Evolutionary conservation across 352 stramenopile species (phyloP).

Genomic region (Phytophthora sansomeana): DNA sequence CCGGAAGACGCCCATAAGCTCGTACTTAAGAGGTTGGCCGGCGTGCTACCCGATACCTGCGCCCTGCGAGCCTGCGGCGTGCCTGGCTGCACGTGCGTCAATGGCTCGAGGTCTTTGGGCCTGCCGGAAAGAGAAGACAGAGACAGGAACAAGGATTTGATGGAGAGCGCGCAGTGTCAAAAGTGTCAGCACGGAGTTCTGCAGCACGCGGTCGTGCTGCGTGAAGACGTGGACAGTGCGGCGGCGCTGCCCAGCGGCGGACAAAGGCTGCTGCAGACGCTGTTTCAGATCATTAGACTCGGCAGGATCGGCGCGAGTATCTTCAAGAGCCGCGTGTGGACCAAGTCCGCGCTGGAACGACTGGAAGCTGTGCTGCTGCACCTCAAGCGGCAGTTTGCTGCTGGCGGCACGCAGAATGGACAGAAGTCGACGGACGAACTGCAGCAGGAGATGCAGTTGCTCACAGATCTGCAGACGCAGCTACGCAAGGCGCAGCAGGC

Average conservation of each 20-base stretch:
- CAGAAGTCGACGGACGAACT: constrained; percentile 64
- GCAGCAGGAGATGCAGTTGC: constrained; percentile 62
- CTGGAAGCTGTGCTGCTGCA: constrained; percentile 56
- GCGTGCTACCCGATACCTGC: constrained; percentile 66
- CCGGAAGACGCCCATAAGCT: constrained; percentile 49
- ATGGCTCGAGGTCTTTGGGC: constrained; percentile 48
- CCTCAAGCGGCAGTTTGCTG: constrained; percentile 60
- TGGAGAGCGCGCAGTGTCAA: constrained; percentile 53
- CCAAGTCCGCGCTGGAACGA: constrained; percentile 54
- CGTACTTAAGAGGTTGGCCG: constrained; percentile 47
- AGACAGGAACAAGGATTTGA: constrained; percentile 35
- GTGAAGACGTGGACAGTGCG: constrained; percentile 42
- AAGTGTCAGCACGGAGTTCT: constrained; percentile 78
- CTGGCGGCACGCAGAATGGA: constrained; percentile 70
- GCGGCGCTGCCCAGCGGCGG: constrained; percentile 51
- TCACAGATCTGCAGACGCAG: constrained; percentile 58
- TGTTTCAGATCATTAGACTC: constrained; percentile 69
- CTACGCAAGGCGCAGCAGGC: constrained; percentile 58
- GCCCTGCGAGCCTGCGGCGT: constrained; percentile 62
- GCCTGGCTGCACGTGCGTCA: constrained; percentile 65
- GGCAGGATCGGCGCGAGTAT: constrained; percentile 60
- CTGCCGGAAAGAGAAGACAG: constrained; percentile 28
- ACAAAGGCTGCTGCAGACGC: constrained; percentile 61
- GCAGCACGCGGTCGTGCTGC: constrained; percentile 63
- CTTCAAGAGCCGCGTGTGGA: constrained; percentile 74